Evolutionary conservation across 306 rosid genomes (phyloP).

Genomic region (Vigna angularis): DNA sequence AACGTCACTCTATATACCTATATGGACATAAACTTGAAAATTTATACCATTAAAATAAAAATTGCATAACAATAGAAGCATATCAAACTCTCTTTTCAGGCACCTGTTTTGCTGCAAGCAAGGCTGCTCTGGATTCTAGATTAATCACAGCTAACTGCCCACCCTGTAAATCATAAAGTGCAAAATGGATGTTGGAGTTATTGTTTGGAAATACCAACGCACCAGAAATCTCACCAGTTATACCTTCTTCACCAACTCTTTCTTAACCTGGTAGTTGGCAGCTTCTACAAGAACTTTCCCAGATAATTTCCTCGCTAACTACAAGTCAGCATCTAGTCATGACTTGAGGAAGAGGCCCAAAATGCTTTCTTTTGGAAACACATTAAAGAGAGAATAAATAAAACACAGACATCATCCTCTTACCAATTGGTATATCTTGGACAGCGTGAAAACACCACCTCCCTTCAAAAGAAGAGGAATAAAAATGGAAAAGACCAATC

Average conservation of each 20-base stretch:
- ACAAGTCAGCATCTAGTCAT: conserved; percentile 46
- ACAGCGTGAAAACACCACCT: conserved; percentile 73
- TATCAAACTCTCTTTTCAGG: conserved; percentile 13
- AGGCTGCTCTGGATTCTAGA: conserved; percentile 85
- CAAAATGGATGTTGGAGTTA: conserved; percentile 42
- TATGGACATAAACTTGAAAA: conserved; percentile 1
- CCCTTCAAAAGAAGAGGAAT: conserved; percentile 59
- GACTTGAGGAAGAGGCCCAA: conserved; percentile 22
- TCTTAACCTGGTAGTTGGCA: conserved; percentile 87
- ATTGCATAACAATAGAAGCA: conserved; percentile 38
- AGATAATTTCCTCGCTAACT: conserved; percentile 77
- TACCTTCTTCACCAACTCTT: conserved; percentile 86
- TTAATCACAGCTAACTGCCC: conserved; percentile 83
- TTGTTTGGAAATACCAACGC: conserved; percentile 24
- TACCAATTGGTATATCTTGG: conserved; percentile 83
- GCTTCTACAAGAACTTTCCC: conserved; percentile 86
- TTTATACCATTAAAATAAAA: conserved; percentile 25
- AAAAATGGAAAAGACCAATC: conserved; percentile 38
- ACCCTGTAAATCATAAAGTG: conserved; percentile 67
- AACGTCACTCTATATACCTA: not conserved
- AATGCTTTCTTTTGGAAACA: conserved; percentile 22
- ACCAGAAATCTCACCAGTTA: conserved; percentile 28
- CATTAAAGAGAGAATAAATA: conserved; percentile 30
- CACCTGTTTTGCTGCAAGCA: conserved; percentile 95
- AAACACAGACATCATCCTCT: conserved; percentile 41